Evolutionary conservation across 2,329 filamentous ascomycete species (phyloP), one percentile per base, ranked within the genome.

Genomic region (Claviceps monticola): DNA sequence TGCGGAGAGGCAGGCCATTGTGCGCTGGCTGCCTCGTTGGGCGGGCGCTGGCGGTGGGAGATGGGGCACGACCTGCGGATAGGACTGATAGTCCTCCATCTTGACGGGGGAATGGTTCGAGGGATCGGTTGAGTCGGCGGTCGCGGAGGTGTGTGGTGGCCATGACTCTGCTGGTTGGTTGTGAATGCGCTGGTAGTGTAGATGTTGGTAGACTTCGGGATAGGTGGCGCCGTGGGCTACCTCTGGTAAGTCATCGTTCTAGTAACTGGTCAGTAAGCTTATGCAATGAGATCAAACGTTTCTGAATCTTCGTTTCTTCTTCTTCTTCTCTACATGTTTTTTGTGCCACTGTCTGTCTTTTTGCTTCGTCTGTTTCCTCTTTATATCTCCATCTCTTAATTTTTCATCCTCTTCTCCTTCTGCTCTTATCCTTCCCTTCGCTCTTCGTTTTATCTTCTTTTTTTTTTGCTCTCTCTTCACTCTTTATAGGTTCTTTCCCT

Each of bases 1-100:
- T 50, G 61, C 54, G 4, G 68, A 69, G 13, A 75, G 60, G 54
- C 66, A 71, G 38, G 52, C 54, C 39, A 43, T 29, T 2, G 49
- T 36, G n/a, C 43, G 46, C 26, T 17, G 41, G 3, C 41, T 19
- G 5, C 11, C 19, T 37, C 11, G 19, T 13, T 37, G 29, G 8
- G 4, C 34, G 7, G 29, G 5, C 34, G 19, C 21, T 21, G 46
- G 46, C 37, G 19, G 13, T 21, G 46, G 46, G 14, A 14, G 13
- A 29, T 2, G 11, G 4, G 29, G 11, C 17, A 50, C 49, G 11
- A 43, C 49, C 42, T 50, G 49, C 44, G 49, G 49, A 26, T 37
- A 38, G n/a, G 48, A 44, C 38, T 44, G 48, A 19, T 50, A 46
- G 19, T 46, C 26, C 16, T 50, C 49, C 1, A 34, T 13, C 42